Evolutionary conservation across 192 early-diverging fungal genomes (phyloP).

Genomic region (Coemansia sp.): DNA sequence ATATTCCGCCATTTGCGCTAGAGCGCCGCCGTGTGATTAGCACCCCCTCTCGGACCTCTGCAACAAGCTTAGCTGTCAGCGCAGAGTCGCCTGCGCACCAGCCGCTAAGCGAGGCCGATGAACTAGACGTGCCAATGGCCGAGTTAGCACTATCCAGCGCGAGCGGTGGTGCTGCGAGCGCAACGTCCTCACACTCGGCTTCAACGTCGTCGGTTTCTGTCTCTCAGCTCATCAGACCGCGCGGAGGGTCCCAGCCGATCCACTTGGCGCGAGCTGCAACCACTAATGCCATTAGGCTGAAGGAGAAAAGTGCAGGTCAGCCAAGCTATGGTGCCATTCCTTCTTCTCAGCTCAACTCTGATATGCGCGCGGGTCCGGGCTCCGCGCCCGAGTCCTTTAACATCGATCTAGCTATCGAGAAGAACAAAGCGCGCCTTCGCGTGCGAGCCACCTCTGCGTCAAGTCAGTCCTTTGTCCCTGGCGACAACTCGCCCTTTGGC

Average conservation of each 20-base stretch:
- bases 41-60: neutral
- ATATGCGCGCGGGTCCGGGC: conserved; percentile 16
- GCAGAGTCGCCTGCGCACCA: conserved; percentile 2
- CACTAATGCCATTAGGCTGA: conserved; percentile 53
- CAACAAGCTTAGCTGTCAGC: neutral
- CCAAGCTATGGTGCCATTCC: neutral
- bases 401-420: conserved; percentile 33
- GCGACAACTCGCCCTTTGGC: conserved; percentile 1
- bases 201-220: conserved; percentile 3
- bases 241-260: conserved; percentile 48
- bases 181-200: conserved; percentile 6
- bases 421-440: conserved; percentile 19
- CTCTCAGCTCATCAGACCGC: conserved; percentile 28
- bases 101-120: neutral
- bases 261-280: conserved; percentile 53
- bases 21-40: neutral
- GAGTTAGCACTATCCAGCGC: conserved; percentile 7
- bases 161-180: neutral
- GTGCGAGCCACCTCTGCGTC: conserved; percentile 45
- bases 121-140: conserved; percentile 3
- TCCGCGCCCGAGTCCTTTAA: conserved; percentile 46
- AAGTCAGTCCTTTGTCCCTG: conserved; percentile 18
- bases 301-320: conserved; percentile 23
- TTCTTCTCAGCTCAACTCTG: neutral
- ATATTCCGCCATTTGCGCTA: neutral